Base-by-base conservation (phyloP, 2,329 filamentous ascomycete species). In the Apiospora pterosperma region DNA sequence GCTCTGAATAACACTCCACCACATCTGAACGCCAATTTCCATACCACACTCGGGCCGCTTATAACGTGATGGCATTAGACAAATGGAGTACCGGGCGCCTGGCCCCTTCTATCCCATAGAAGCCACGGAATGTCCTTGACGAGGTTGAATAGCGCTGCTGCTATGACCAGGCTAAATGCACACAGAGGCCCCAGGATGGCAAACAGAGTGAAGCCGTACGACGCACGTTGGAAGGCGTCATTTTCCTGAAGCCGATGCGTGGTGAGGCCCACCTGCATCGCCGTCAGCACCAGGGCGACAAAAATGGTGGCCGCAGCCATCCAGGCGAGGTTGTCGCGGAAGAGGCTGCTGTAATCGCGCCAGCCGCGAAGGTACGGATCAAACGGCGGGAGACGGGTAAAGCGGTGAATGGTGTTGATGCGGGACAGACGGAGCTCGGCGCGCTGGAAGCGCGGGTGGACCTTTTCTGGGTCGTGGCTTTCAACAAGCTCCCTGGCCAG, bases 201-300 rank as follows among this genome's bases (percentile, higher is more conserved):
- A n/a, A n/a, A n/a, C n/a, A n/a, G n/a, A n/a, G n/a, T n/a, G n/a
- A n/a, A n/a, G n/a, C n/a, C n/a, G n/a, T n/a, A 82, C 1, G 78
- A 78, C 1, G 77, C 81, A 10, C 64, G 62, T 68, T 81, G 77
- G 68, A 85, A 86, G 0, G 68, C 63, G 0, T 65, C n/a, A 66
- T 76, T 80, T 0, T 72, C 66, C 0, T 58, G 59, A 1, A 83
- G 74, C 28, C 58, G 55, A 2, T 76, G 66, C 0, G 77, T 81
- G 2, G 76, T 74, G 12, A 84, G 70, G 0, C 79, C 81, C 14
- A 84, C 80, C 71, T 85, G 82, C 79, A 85, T 82, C 0, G 82
- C 82, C 3, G 79, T 79, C 36, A 85, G 73, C 21, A 83, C 74
- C 19, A 85, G 68, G 42, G 76, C 77, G 23, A 83, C 68, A 67